Conservation (phyloP, 371 early-diverging fungal species). For the Mucor plumbeus region DNA sequence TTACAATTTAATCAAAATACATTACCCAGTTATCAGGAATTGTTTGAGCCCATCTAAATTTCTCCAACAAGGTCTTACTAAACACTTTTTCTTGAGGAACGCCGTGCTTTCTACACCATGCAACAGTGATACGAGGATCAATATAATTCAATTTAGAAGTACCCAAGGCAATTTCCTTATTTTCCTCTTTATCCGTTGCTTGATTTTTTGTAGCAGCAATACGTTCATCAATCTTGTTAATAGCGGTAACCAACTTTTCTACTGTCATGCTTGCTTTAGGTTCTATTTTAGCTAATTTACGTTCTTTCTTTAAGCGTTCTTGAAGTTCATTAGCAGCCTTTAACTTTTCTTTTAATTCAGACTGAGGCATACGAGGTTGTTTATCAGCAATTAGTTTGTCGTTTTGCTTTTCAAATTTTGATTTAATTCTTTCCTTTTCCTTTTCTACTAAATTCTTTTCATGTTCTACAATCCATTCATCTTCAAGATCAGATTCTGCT, state of each 20-base stretch:
- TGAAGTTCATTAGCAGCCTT: constrained; percentile 56
- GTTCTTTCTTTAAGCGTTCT: constrained; percentile 53
- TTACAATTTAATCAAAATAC: neutral
- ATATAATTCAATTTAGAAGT: constrained; percentile 98
- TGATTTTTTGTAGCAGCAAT: constrained; percentile 70
- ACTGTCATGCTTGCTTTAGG: constrained; percentile 47
- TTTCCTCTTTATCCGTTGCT: constrained; percentile 92
- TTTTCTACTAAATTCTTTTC: constrained; percentile 61
- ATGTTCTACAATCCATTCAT: constrained; percentile 76
- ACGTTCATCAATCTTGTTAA: constrained; percentile 69
- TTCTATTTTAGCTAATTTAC: constrained; percentile 50
- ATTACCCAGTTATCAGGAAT: constrained; percentile 75
- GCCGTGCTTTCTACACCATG: constrained; percentile 89
- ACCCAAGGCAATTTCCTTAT: constrained; percentile 95
- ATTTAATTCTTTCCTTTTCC: constrained; percentile 64
- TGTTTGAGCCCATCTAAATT: constrained; percentile 95
- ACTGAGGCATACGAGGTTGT: constrained; percentile 53
- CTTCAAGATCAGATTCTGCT: constrained; percentile 80
- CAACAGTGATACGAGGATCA: constrained; percentile 94
- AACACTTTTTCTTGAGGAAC: constrained; percentile 95
- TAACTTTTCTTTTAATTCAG: constrained; percentile 63
- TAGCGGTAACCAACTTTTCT: constrained; percentile 68
- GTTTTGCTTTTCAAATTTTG: constrained; percentile 74
- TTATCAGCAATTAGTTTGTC: constrained; percentile 69
- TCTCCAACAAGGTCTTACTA: constrained; percentile 85